Evolutionary conservation across 108 stramenopile genomes (phyloP), one percentile per base, ranked within the genome.

Genomic region (Cyclotella atomus): DNA sequence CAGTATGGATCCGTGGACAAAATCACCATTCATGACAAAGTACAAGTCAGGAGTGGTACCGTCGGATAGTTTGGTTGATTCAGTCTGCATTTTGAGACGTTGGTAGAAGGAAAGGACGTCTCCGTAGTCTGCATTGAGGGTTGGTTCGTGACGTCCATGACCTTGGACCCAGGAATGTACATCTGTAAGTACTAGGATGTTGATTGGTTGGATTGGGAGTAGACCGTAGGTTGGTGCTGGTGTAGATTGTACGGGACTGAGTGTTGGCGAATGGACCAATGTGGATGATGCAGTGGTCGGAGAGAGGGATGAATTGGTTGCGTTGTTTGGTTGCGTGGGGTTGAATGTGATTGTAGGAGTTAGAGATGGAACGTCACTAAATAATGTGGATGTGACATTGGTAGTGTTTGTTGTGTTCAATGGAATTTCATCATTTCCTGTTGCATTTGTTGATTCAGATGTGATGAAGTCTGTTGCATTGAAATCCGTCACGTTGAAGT

Each of bases 1-100:
- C n/a, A 94, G 59, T 0, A 90, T 83, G 15, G 93, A 90, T 14
- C 93, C 93, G 67, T 94, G 90, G 46, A 89, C 74, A 55, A 85
- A 88, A 70, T 94, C 93, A 9, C 93, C 93, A 80, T 95, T 95
- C 82, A 88, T 89, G 28, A 95, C 88, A 80, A 95, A 84, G 65
- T 87, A 89, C 0, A 92, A 33, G 59, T 91, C 88, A 19, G 52
- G 49, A 23, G 32, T 56, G 41, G 55, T 17, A n/a, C 28, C 56
- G 45, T 70, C 34, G 29, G 55, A 15, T 44, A 45, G 32, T 12
- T 36, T 70, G 2, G 45, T 36, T 38, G 32, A 27, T 50, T 36
- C 27, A 14, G 65, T 55, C 25, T 80, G 57, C 15, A 36, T 25
- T 59, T 84, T 64, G 8, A 94, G 62, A 8, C 53, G 66, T 74